A percentile compares a stretch with the other conserved stretches of the same genome.
Evolutionary conservation across 2,329 filamentous ascomycete species (phyloP).

Genomic region (Aureobasidium uvarum): DNA sequence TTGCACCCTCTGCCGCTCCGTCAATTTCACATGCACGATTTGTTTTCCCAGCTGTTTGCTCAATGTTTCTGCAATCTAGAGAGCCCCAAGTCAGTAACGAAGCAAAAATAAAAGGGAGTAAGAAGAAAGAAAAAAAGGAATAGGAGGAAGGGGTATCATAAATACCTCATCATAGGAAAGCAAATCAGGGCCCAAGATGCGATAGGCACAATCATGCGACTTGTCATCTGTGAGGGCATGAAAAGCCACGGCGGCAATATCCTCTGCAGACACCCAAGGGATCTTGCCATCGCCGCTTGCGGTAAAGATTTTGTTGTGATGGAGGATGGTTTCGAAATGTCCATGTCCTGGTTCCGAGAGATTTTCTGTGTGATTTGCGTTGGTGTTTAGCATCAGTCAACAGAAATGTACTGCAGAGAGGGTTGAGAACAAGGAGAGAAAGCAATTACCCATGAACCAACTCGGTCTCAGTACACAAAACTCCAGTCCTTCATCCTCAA

Average conservation of each 20-base stretch:
- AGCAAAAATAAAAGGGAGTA: too few relatives aligned
- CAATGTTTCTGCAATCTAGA: slow-evolving; percentile 1
- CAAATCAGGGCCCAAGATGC: not conserved
- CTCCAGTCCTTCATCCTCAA: not conserved
- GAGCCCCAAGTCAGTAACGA: too few relatives aligned
- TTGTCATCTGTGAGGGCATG: not conserved
- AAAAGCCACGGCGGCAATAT: not conserved
- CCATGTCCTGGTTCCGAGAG: not conserved
- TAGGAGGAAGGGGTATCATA: too few relatives aligned
- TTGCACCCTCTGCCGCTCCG: not conserved
- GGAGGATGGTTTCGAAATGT: not conserved
- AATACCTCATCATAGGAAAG: slow-evolving; percentile 10
- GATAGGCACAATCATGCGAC: not conserved
- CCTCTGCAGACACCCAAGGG: not conserved
- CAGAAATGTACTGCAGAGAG: too few relatives aligned
- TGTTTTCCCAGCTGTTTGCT: not conserved
- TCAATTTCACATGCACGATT: not conserved
- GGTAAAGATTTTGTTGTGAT: not conserved
- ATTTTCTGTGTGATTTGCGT: not conserved
- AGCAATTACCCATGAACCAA: slow-evolving; percentile 8
- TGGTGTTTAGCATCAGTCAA: not conserved
- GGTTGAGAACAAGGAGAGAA: too few relatives aligned
- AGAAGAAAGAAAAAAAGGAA: not conserved
- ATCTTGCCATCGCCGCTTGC: not conserved
- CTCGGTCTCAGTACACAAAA: not conserved